Conservation (phyloP, 108 stramenopile species). For the Cyclotella baltica region DNA sequence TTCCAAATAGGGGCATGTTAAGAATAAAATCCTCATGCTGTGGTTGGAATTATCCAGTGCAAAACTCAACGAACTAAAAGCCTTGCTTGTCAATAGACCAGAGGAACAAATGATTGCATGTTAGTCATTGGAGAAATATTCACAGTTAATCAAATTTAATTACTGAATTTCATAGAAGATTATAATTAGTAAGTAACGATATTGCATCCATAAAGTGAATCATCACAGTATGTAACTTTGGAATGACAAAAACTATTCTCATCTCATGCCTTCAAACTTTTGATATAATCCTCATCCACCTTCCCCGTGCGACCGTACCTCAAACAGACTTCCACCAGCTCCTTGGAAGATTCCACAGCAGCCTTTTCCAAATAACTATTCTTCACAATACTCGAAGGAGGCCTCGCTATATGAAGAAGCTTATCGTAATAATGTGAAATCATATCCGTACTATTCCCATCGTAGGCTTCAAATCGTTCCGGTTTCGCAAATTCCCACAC, state of each 20-base stretch:
- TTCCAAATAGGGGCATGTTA: too few relatives aligned
- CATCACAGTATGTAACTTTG: too few relatives aligned
- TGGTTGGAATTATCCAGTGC: too few relatives aligned
- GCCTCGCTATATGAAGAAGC: constrained; percentile 73
- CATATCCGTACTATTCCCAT: constrained; percentile 39
- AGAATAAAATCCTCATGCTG: too few relatives aligned
- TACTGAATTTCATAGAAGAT: too few relatives aligned
- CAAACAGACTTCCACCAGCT: constrained; percentile 70
- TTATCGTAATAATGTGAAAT: constrained; percentile 85
- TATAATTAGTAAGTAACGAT: too few relatives aligned
- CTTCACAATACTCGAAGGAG: constrained; percentile 64
- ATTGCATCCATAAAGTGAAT: too few relatives aligned
- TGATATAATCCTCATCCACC: constrained; percentile 70
- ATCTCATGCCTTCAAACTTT: constrained; percentile 8
- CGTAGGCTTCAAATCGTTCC: constrained; percentile 62
- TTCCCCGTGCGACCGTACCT: constrained; percentile 62
- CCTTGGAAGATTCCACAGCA: constrained; percentile 42
- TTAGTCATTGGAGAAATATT: too few relatives aligned
- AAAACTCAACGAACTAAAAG: too few relatives aligned
- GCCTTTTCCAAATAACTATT: constrained; percentile 62
- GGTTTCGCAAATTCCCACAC: constrained; percentile 62
- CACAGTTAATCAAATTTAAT: too few relatives aligned
- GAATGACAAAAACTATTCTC: constrained; percentile 1
- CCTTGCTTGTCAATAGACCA: too few relatives aligned
- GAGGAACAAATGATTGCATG: too few relatives aligned